A percentile compares a stretch with the other conserved stretches of the same genome.
These are phyloP conservation scores for Colletotrichum sp. DNA, from an alignment of 2,329 filamentous ascomycete genomes.

Conservation along the genomic window DNA sequence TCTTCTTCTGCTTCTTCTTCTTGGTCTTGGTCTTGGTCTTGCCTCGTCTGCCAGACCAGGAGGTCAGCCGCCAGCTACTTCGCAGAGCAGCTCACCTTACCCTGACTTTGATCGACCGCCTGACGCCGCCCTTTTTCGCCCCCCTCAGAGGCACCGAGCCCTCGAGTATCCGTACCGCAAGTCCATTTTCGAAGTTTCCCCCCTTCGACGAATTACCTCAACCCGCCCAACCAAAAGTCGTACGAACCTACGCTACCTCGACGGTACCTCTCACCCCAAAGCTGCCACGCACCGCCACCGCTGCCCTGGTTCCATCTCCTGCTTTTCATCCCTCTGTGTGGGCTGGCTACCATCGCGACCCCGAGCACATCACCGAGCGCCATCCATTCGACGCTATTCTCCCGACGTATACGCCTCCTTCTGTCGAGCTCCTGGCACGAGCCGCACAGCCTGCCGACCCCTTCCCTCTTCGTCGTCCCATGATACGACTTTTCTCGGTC, in stretches of 20 bases:
- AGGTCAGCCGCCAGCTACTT: not conserved
- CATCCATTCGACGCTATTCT: constrained; percentile 4
- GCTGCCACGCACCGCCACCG: not conserved
- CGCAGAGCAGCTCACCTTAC: not conserved
- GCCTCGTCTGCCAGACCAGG: not conserved
- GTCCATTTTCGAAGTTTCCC: not conserved
- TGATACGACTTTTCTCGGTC: constrained; percentile 4
- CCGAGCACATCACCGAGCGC: constrained; percentile 18
- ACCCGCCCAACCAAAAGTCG: constrained; percentile 4
- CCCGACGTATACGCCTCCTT: constrained; percentile 2
- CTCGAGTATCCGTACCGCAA: not conserved
- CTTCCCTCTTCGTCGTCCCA: constrained; percentile 2
- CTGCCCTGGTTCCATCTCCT: not conserved
- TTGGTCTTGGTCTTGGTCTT: constrained; percentile 3
- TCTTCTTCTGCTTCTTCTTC: not conserved
- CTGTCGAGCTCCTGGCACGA: constrained; percentile 17
- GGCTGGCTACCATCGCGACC: not conserved
- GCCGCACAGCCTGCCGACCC: constrained; percentile 13
- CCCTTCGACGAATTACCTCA: constrained; percentile 5
- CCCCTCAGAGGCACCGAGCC: not conserved
- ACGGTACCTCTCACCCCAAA: not conserved
- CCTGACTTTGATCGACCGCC: not conserved
- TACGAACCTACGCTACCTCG: constrained; percentile 6
- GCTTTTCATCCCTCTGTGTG: not conserved
- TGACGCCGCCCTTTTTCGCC: not conserved